These are phyloP conservation scores for Rhizopogon salebrosus DNA, from an alignment of 768 basidiomycete species.

Conservation along the genomic window DNA sequence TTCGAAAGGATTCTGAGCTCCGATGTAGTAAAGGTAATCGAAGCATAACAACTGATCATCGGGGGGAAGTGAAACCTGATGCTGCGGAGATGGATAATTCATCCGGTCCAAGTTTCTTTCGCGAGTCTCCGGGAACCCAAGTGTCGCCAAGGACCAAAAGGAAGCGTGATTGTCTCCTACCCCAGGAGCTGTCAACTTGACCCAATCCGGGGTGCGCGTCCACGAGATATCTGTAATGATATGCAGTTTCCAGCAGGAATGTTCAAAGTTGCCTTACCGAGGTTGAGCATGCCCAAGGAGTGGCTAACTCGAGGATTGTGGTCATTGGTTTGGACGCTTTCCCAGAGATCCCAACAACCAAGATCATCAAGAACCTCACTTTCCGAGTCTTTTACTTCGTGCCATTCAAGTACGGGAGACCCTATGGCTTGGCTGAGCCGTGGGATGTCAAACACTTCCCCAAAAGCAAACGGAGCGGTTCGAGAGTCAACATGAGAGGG, in stretches of 20 bases:
- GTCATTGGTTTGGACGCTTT: slow-evolving; percentile 12
- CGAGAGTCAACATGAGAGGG: slow-evolving; percentile 50
- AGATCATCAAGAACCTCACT: slow-evolving; percentile 28
- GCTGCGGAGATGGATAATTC: slow-evolving; percentile 13
- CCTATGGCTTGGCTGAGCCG: slow-evolving; percentile 40
- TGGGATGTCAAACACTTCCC: slow-evolving; percentile 57
- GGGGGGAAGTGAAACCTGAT: slow-evolving; percentile 12
- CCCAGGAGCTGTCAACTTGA: slow-evolving; percentile 13
- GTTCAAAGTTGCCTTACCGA: slow-evolving; percentile 1
- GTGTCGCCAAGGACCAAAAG: slow-evolving; percentile 21
- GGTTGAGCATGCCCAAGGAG: slow-evolving; percentile 1
- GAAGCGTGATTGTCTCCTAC: slow-evolving; percentile 16
- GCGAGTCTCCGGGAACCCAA: slow-evolving; percentile 18
- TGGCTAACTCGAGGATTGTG: slow-evolving; percentile 9
- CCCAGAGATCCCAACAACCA: slow-evolving; percentile 19
- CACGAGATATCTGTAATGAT: slow-evolving; percentile 30
- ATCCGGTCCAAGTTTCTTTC: slow-evolving; percentile 2
- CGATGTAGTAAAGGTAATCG: slow-evolving; percentile 23
- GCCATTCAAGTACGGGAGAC: slow-evolving; percentile 56
- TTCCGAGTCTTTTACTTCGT: slow-evolving; percentile 48
- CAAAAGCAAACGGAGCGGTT: slow-evolving; percentile 49
- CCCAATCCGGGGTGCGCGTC: slow-evolving; percentile 18
- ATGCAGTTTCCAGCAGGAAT: slow-evolving; percentile 25
- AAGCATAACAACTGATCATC: slow-evolving; percentile 22
- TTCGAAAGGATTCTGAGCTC: slow-evolving; percentile 46